Evolutionary conservation across 1,139 yeast species (phyloP), one percentile per base, ranked within the genome.

Genomic region (Geotrichum reessii): DNA sequence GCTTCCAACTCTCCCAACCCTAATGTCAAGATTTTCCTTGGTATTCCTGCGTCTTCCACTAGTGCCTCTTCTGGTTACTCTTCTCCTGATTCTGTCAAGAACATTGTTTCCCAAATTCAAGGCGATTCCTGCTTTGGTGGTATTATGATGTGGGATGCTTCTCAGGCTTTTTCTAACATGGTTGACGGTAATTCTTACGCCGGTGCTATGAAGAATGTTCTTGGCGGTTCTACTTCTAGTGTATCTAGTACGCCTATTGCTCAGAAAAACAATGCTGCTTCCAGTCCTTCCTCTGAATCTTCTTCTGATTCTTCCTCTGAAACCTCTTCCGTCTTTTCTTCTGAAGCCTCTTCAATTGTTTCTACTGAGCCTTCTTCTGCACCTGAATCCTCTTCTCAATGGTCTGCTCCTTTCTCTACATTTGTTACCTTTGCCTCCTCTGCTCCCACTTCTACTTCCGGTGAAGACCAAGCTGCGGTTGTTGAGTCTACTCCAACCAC

Each of bases 111-210:
- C 12, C 11, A n/a, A 3, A 57, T 60, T 24, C 31, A 54, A 22
- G 52, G 52, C n/a, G 60, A 76, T 59, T 52, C 65, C 22, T 73
- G 80, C 55, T 87, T 90, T 67, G 97, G 96, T 63, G 97, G 97
- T 69, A 80, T 91, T 63, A 84, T 87, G 76, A 74, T 90, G 65
- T 91, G 97, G 97, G 97, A 91, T 74, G 96, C 96, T 55, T 86
- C 95, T 57, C 91, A 87, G 71, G 91, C 86, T 17, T 81, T 78
- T 69, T 69, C 78, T 22, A 89, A 88, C 69, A 55, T 58, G 19
- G 71, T 69, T 28, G 75, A 77, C 53, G 84, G 83, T 46, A 70
- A 68, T 24, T 75, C 74, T 58, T 82, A 72, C 68, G 81, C 76
- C 46, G 72, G 68, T 31, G 75, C 74, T 17, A 73, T 82, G 75